Percentiles rank a stretch among this genome's conserved stretches.
Evolutionary conservation across 176 grass and related monocot genomes (phyloP).

Genomic region (Lolium multiflorum): DNA sequence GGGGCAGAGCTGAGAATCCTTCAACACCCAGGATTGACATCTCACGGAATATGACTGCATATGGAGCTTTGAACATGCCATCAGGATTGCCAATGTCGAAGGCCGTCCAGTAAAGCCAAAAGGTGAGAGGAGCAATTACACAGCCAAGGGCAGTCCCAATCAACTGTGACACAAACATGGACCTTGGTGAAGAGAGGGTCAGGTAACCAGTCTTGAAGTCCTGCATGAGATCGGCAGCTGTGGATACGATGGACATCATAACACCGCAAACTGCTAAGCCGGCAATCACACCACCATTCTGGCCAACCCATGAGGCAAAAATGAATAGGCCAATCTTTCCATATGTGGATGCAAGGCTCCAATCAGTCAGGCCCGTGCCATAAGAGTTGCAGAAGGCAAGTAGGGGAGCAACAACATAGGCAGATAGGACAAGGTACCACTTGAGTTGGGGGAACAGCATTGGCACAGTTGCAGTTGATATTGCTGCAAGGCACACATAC

Average conservation of each 20-base stretch:
- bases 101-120: conserved; percentile 82
- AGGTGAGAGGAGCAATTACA: conserved; percentile 75
- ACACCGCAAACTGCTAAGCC: conserved; percentile 82
- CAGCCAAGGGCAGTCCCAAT: conserved; percentile 84
- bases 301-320: conserved; percentile 73
- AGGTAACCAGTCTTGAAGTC: conserved; percentile 91
- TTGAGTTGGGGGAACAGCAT: no score
- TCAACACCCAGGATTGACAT: conserved; percentile 77
- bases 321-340: conserved; percentile 83
- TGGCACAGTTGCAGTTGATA: no score
- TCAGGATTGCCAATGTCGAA: conserved; percentile 75
- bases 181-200: conserved; percentile 77
- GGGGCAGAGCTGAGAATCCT: conserved; percentile 68
- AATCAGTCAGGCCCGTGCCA: conserved; percentile 68
- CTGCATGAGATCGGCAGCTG: conserved; percentile 84
- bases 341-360: conserved; percentile 72
- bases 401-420: conserved; percentile 55
- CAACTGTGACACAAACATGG: conserved; percentile 87
- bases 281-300: conserved; percentile 73
- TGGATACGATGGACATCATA: conserved; percentile 85
- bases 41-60: conserved; percentile 74
- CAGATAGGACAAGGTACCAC: no score
- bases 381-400: conserved; percentile 92
- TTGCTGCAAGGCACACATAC: no score
- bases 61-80: conserved; percentile 80